phyloP scores from a whole-genome alignment of 2,329 filamentous ascomycete genomes.

The Chaetomium sp. region DNA sequence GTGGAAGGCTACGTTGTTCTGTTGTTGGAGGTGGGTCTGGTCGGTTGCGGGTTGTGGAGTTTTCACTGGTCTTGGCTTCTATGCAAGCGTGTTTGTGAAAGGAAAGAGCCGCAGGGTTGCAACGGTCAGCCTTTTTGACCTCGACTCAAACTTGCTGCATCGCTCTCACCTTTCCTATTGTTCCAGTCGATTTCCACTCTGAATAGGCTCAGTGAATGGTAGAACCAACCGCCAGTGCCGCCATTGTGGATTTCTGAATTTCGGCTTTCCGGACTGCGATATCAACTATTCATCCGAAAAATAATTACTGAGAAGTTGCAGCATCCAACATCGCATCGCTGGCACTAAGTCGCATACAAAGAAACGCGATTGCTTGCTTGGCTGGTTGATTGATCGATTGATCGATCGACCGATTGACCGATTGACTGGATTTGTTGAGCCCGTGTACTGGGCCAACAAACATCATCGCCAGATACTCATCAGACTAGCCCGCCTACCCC shows the following conservation, averaged over 20 bases:
- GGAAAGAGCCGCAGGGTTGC: slow-evolving; percentile 20
- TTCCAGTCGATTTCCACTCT: background rate
- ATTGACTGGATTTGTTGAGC: background rate
- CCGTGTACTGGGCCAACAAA: background rate
- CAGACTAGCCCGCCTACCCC: background rate
- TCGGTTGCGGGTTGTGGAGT: background rate
- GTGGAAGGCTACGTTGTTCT: slow-evolving; percentile 15
- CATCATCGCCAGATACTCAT: background rate
- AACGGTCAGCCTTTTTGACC: slow-evolving; percentile 15
- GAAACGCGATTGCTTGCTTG: background rate
- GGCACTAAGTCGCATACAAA: slow-evolving; percentile 3
- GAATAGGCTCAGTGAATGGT: slow-evolving; percentile 7
- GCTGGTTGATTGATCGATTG: background rate
- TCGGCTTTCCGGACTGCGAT: background rate
- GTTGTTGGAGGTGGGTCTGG: background rate
- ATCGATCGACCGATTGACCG: background rate
- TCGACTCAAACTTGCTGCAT: background rate
- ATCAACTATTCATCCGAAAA: background rate
- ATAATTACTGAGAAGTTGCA: slow-evolving; percentile 5
- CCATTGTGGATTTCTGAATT: background rate
- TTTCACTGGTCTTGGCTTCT: background rate
- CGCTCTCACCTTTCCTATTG: slow-evolving; percentile 11
- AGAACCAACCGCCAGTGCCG: background rate
- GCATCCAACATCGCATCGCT: background rate
- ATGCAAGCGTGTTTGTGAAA: slow-evolving; percentile 5